A percentile compares a stretch with the other conserved stretches of the same genome.
These are phyloP conservation scores for Pichiaceae sp. DNA, from an alignment of 1,139 yeast genomes.

Conservation along the genomic window DNA sequence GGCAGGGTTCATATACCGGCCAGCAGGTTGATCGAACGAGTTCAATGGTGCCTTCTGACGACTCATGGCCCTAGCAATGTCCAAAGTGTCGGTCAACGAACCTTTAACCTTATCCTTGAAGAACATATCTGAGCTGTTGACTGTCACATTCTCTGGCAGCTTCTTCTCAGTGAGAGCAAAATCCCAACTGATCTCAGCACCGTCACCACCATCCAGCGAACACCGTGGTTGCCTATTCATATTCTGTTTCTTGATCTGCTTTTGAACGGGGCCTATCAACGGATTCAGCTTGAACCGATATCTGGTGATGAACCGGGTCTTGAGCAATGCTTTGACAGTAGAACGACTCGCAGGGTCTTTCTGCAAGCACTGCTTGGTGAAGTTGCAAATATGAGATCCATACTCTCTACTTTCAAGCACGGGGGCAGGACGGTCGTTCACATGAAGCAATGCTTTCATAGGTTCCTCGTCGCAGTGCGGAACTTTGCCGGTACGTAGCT, in stretches of 20 bases:
- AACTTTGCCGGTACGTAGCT: slow-evolving; percentile 63
- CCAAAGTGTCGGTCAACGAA: too few relatives aligned
- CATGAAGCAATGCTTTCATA: slow-evolving; percentile 20
- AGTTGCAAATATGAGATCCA: slow-evolving; percentile 40
- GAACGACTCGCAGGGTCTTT: slow-evolving; percentile 55
- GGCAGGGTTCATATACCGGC: too few relatives aligned
- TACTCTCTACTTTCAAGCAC: slow-evolving; percentile 24
- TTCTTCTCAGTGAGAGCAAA: slow-evolving; percentile 11
- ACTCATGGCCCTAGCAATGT: too few relatives aligned
- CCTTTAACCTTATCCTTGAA: too few relatives aligned
- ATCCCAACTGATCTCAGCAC: slow-evolving; percentile 17
- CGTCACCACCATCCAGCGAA: too few relatives aligned
- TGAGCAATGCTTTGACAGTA: slow-evolving; percentile 47
- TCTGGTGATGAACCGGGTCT: slow-evolving; percentile 48
- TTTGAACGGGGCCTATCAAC: neutral
- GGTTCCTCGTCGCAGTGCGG: slow-evolving; percentile 68
- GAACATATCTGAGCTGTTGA: too few relatives aligned
- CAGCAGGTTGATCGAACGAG: too few relatives aligned
- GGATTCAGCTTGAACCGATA: slow-evolving; percentile 29
- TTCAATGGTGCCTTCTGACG: too few relatives aligned
- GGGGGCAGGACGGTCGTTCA: slow-evolving; percentile 38
- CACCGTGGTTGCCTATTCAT: slow-evolving; percentile 17
- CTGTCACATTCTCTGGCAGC: too few relatives aligned
- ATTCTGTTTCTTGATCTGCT: too few relatives aligned
- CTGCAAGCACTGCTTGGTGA: slow-evolving; percentile 54